Conservation (phyloP, 768 basidiomycete species). For the Mycena floridula region DNA sequence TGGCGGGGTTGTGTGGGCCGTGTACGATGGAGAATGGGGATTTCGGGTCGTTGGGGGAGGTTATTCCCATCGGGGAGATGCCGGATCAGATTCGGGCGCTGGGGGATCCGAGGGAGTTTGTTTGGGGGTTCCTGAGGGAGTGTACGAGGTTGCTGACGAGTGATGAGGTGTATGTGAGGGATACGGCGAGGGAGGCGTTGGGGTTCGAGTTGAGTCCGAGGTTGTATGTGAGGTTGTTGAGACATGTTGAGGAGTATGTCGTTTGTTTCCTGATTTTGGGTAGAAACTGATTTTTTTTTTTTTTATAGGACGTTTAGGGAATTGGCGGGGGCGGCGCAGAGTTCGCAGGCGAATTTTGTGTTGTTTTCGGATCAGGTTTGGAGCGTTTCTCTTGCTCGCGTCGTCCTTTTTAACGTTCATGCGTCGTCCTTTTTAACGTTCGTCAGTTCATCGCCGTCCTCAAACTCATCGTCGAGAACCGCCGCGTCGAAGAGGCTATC, state of each 20-base stretch:
- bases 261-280: background rate
- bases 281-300: slow-evolving; percentile 1
- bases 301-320: slow-evolving; percentile 3
- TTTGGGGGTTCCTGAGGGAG: slow-evolving; percentile 60
- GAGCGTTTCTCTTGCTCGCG: too few relatives aligned
- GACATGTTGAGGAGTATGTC: slow-evolving; percentile 69
- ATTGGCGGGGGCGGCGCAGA: slow-evolving; percentile 1
- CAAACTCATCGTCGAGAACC: slow-evolving; percentile 71
- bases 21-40: slow-evolving; percentile 52
- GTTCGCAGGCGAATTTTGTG: slow-evolving; percentile 23
- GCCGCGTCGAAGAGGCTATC: slow-evolving; percentile 51
- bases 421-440: too few relatives aligned
- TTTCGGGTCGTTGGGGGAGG: slow-evolving; percentile 38
- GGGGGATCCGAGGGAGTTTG: slow-evolving; percentile 47
- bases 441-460: slow-evolving; percentile 77
- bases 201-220: slow-evolving; percentile 72
- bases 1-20: slow-evolving; percentile 67
- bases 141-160: slow-evolving; percentile 64
- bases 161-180: slow-evolving; percentile 63
- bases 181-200: slow-evolving; percentile 74
- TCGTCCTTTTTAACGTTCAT: too few relatives aligned
- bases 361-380: slow-evolving; percentile 68
- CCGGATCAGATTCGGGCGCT: slow-evolving; percentile 70
- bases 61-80: slow-evolving; percentile 52
- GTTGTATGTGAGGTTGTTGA: slow-evolving; percentile 61